Evolutionary conservation across 805 yeast species (phyloP), one percentile per base, ranked within the genome.

Genomic region (Saccharomyces cerevisiae): DNA sequence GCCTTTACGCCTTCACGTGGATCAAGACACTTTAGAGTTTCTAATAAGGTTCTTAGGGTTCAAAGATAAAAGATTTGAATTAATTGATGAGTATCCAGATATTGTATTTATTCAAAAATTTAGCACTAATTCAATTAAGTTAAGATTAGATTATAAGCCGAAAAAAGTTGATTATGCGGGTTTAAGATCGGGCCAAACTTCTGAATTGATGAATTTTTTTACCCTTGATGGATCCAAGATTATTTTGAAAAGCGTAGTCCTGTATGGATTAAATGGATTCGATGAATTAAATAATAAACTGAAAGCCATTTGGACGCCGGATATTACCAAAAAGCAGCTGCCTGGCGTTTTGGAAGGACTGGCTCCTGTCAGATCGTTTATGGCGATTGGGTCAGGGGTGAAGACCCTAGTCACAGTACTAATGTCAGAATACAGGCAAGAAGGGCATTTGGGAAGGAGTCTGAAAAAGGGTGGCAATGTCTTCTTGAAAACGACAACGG

Each of bases 1-100:
- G 21, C 99, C 99, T 0, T 64, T 94, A 47, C 74, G 96, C 51
- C 69, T 94, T 14, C 89, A 89, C 66, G 82, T 94, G 47, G 98
- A 94, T 68, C 99, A 94, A 67, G 98, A 92, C 63, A 88, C 97
- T 0, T 73, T 90, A 21, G 97, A 90, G 53, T 91, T 92, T 59
- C 61, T 90, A 31, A 80, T 82, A 0, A 74, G 97, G 41, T 94
- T 89, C 70, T 81, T 86, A 32, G 90, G 84, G 56, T 94, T 94
- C 66, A 84, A 81, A 63, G 96, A 88, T 62, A 60, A 73, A 1
- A 70, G 94, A 55, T 87, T 87, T 65, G 78, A 78, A 3, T 71
- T 87, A 14, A 76, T 82, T n/a, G 76, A 77, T 26, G 77, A 73
- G 11, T 77, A 73, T 55, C 89, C 85, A 48, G 94, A 86, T 55